Evolutionary conservation across 192 early-diverging fungal species (phyloP).

Genomic region (Backusella parvicylindrica): DNA sequence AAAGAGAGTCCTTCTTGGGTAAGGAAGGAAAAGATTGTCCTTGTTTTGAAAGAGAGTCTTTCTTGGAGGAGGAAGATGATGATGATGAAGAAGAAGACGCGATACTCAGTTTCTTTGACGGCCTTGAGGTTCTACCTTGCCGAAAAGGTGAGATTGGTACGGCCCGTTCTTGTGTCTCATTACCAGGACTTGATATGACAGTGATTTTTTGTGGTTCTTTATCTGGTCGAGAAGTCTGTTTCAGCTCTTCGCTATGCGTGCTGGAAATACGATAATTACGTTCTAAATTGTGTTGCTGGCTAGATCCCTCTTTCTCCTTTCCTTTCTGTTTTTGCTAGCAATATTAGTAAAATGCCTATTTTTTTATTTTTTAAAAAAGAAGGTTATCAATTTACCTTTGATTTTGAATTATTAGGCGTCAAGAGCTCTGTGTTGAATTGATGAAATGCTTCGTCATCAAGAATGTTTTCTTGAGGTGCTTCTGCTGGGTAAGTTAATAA

Average conservation of each 20-base stretch:
- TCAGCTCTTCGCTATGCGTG: not conserved
- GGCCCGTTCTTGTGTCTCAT: not conserved
- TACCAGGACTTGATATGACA: not conserved
- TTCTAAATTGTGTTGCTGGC: not conserved
- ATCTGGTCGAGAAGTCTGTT: not conserved
- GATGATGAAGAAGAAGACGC: not conserved
- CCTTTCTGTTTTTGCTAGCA: not conserved
- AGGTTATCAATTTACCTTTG: not conserved
- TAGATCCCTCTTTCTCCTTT: not conserved
- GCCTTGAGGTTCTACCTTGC: not conserved
- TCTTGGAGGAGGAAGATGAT: too few relatives aligned
- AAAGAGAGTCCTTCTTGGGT: not conserved
- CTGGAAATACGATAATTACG: not conserved
- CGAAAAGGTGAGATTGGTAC: not conserved
- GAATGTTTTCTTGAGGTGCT: not conserved
- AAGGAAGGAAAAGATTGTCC: too few relatives aligned
- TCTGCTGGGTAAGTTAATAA: not conserved
- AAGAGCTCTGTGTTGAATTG: not conserved
- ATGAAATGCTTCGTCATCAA: not conserved
- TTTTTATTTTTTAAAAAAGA: too few relatives aligned
- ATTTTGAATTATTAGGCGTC: not conserved
- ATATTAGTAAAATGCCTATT: too few relatives aligned
- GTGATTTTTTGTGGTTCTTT: not conserved
- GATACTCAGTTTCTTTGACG: not conserved
- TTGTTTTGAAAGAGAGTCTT: too few relatives aligned